These are phyloP conservation scores for Cyclotella baltica DNA, from an alignment of 108 stramenopile species.

Conservation along the genomic window DNA sequence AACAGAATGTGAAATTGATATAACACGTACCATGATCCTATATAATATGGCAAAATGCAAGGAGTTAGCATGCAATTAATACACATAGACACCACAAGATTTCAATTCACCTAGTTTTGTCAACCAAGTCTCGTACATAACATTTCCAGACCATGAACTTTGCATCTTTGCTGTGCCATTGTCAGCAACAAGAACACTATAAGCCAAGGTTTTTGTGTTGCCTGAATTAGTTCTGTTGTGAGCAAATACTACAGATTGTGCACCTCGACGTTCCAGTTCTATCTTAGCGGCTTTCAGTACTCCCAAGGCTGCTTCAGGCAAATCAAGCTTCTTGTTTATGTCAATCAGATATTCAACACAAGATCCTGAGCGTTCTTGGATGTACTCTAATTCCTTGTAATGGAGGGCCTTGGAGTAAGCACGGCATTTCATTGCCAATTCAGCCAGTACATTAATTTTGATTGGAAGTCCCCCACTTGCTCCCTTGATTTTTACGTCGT, in stretches of 20 bases:
- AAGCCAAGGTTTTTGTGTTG: conserved; percentile 59
- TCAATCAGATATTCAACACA: conserved; percentile 95
- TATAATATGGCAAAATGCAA: background rate
- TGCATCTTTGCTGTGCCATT: conserved; percentile 43
- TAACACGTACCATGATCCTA: background rate
- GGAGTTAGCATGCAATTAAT: background rate
- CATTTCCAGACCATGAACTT: conserved; percentile 58
- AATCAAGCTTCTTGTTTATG: conserved; percentile 97
- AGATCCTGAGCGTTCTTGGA: conserved; percentile 53
- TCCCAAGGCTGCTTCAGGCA: conserved; percentile 97
- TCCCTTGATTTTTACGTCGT: conserved; percentile 71
- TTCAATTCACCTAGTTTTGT: conserved; percentile 95
- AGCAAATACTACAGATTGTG: conserved; percentile 20
- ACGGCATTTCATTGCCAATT: conserved; percentile 94
- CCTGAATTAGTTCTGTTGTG: conserved; percentile 37
- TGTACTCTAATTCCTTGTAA: conserved; percentile 95
- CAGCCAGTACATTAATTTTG: conserved; percentile 88
- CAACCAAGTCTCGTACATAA: conserved; percentile 91
- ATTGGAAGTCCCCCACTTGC: conserved; percentile 89
- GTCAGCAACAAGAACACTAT: conserved; percentile 75
- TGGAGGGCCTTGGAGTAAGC: conserved; percentile 97
- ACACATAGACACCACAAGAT: background rate
- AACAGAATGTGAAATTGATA: background rate
- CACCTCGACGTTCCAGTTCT: conserved; percentile 56
- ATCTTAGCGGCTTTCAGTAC: conserved; percentile 92